These are phyloP conservation scores for Sistotremastrum niveocremeum DNA, from an alignment of 768 basidiomycete genomes.

Conservation along the genomic window DNA sequence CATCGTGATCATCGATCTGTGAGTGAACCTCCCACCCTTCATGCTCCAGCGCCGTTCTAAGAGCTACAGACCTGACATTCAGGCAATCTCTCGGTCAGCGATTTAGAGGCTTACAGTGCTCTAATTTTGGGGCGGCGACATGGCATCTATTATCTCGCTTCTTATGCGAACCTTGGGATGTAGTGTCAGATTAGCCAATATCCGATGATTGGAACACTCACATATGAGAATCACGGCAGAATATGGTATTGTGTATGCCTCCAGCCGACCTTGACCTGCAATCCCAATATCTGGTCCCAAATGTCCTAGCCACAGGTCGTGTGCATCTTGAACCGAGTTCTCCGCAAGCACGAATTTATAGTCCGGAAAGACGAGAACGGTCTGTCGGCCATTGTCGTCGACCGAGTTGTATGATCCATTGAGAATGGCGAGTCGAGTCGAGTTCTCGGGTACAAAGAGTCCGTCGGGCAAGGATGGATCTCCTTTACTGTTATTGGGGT, in stretches of 20 bases:
- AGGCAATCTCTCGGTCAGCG: neutral
- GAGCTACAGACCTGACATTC: conserved; percentile 28
- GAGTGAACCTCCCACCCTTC: conserved; percentile 69
- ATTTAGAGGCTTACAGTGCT: conserved; percentile 37
- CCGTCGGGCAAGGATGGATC: conserved; percentile 18
- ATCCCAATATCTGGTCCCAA: conserved; percentile 47
- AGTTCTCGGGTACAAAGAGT: conserved; percentile 43
- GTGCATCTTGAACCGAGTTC: conserved; percentile 48
- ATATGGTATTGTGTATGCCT: conserved; percentile 78
- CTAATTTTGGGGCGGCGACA: conserved; percentile 74
- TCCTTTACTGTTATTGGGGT: conserved; percentile 3
- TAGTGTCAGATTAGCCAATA: neutral
- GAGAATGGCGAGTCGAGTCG: conserved; percentile 50
- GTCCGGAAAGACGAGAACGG: conserved; percentile 85
- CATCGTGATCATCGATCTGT: conserved; percentile 46
- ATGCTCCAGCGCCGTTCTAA: conserved; percentile 45
- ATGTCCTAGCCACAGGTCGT: conserved; percentile 49
- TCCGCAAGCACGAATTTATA: conserved; percentile 70
- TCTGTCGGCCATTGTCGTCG: conserved; percentile 48
- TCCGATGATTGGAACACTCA: conserved; percentile 24
- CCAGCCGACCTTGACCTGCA: conserved; percentile 35
- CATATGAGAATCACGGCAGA: conserved; percentile 83
- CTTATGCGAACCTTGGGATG: conserved; percentile 72
- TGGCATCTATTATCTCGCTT: conserved; percentile 84
- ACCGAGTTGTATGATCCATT: conserved; percentile 75